Conservation (phyloP, 2,329 filamentous ascomycete species). For the Purpureocillium takamizusanense region DNA sequence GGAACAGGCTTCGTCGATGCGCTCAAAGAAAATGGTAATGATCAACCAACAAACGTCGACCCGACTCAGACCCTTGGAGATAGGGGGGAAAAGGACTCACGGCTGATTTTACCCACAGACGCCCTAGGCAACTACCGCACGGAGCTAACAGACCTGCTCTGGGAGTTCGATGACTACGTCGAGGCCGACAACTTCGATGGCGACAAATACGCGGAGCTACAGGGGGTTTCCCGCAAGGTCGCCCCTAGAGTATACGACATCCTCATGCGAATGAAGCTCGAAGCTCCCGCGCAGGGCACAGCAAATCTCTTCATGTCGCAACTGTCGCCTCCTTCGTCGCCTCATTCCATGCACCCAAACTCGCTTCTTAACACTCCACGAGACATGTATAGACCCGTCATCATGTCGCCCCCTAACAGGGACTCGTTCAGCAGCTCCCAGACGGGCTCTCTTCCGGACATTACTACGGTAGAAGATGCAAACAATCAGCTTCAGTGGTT, state of each 20-base stretch:
- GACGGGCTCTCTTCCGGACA: background rate
- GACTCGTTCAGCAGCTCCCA: constrained; percentile 4
- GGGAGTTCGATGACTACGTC: constrained; percentile 48
- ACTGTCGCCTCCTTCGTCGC: constrained; percentile 17
- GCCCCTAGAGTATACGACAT: constrained; percentile 41
- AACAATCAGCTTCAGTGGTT: constrained; percentile 18
- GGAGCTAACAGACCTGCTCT: constrained; percentile 40
- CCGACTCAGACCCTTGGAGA: no score
- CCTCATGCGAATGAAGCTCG: constrained; percentile 44
- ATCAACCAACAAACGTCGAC: no score
- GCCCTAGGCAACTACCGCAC: constrained; percentile 39
- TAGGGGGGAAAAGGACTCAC: no score
- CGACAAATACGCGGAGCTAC: constrained; percentile 38
- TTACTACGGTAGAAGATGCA: constrained; percentile 16
- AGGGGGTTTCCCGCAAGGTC: constrained; percentile 35
- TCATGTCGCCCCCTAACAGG: background rate
- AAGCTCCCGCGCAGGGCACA: constrained; percentile 14
- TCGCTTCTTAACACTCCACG: constrained; percentile 4
- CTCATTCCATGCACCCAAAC: constrained; percentile 5
- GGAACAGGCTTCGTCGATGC: constrained; percentile 39
- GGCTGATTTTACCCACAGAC: constrained; percentile 21
- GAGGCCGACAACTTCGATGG: constrained; percentile 41
- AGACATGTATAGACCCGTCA: background rate
- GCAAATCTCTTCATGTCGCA: constrained; percentile 16
- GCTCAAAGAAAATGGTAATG: constrained; percentile 44